Base-by-base conservation (phyloP, 116 monocot genomes). In the Papilionanthe hybrid region DNA sequence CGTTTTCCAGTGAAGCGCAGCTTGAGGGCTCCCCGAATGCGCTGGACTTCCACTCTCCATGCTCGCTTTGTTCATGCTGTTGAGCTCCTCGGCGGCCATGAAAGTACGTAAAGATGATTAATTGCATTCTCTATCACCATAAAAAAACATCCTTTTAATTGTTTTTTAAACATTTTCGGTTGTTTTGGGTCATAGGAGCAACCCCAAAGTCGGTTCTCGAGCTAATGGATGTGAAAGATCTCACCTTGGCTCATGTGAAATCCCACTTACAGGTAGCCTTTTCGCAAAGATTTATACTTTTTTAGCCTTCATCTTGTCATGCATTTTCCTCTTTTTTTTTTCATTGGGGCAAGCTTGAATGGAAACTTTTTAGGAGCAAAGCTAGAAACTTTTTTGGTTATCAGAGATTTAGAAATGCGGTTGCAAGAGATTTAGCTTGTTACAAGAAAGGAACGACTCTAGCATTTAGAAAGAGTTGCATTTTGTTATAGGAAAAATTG, bases 141-240 rank as follows among this genome's bases (percentile, higher is more conserved):
- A 37, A 80, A 19, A 44, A 73, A n/a, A 2, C 17, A 17, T 1
- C 2, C 15, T 53, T 53, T 53, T 53, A 53, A 5, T 37, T 22
- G 17, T 13, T 37, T n/a, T 53, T 15, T 44, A 8, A 23, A 4
- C 72, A 5, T 32, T 72, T 28, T 43, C 20, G 13, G 17, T 15
- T 23, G 18, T 19, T 76, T 73, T 44, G 20, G 17, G 7, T 37
- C 6, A 20, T 47, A 94, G 94, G 94, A 42, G 94, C 94, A 23
- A 96, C 96, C 13, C 96, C 96, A 10, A 96, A 96, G 78, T 96
- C 96, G 5, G 96, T 96, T 55, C 94, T 96, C 22, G 96, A 96
- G 90, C 93, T 96, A 65, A 96, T 96, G 96, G 93, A 96, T 86
- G 96, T 96, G 57, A 96, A 93, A 75, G 93, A 96, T 80, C 92